Percentiles rank a stretch among this genome's conserved stretches.
These are phyloP conservation scores for Gautieria morchelliformis DNA, from an alignment of 768 basidiomycete genomes.

Conservation along the genomic window DNA sequence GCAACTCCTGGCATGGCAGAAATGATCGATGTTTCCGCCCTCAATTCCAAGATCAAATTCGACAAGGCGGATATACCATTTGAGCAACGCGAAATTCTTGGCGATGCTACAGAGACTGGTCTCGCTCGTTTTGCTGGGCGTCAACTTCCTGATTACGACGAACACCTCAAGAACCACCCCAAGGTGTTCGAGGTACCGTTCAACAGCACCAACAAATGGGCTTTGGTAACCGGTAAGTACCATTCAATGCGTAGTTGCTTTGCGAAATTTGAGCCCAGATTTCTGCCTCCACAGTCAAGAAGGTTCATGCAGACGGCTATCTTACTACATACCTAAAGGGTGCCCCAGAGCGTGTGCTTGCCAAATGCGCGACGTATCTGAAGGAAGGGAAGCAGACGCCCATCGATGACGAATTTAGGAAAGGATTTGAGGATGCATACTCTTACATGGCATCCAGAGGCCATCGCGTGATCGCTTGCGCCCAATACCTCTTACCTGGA, in stretches of 20 bases:
- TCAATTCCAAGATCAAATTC: slow-evolving; percentile 65
- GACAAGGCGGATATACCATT: slow-evolving; percentile 55
- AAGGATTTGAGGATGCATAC: slow-evolving; percentile 50
- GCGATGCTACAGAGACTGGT: slow-evolving; percentile 72
- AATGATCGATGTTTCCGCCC: slow-evolving; percentile 51
- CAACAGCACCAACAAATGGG: slow-evolving; percentile 70
- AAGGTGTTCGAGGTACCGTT: slow-evolving; percentile 71
- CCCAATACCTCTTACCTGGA: slow-evolving; percentile 44
- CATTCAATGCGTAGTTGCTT: not conserved
- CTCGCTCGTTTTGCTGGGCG: slow-evolving; percentile 58
- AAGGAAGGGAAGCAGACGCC: slow-evolving; percentile 38
- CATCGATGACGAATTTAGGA: slow-evolving; percentile 47
- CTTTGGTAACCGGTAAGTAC: slow-evolving; percentile 48
- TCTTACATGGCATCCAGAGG: slow-evolving; percentile 74
- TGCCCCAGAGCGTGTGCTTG: slow-evolving; percentile 58
- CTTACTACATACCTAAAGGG: slow-evolving; percentile 57
- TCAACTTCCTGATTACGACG: slow-evolving; percentile 44
- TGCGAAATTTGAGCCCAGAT: not conserved
- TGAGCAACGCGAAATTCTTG: slow-evolving; percentile 49
- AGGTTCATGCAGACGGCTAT: slow-evolving; percentile 37
- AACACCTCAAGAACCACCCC: slow-evolving; percentile 35
- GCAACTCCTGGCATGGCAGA: slow-evolving; percentile 52
- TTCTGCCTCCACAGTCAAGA: slow-evolving; percentile 34
- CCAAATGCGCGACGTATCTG: slow-evolving; percentile 52
- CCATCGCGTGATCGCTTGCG: slow-evolving; percentile 67